phyloP scores from a whole-genome alignment of 208 protist species.

The Trypanosoma conorhini region DNA sequence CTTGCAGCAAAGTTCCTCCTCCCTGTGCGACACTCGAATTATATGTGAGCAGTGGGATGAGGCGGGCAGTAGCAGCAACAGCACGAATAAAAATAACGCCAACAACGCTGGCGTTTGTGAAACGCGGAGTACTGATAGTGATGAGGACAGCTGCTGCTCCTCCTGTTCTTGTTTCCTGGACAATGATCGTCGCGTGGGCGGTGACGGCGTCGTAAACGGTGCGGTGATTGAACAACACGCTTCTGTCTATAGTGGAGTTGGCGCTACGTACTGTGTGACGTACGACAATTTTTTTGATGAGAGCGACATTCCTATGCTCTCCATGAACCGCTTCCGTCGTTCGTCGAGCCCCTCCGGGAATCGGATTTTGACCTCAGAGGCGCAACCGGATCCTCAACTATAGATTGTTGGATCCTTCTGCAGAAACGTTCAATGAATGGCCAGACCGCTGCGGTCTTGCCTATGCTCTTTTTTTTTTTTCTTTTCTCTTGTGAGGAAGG shows the following conservation, averaged over 20 bases:
- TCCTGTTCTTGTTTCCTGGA: conserved; percentile 10
- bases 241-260: not conserved
- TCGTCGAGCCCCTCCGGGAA: conserved; percentile 4
- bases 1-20: not conserved
- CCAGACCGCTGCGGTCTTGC: not conserved
- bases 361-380: not conserved
- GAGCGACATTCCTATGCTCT: conserved; percentile 49
- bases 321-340: conserved; percentile 43
- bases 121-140: too few relatives aligned
- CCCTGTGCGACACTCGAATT: not conserved
- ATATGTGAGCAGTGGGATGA: conserved; percentile 7
- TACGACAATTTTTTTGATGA: conserved; percentile 33
- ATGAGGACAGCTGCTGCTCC: conserved; percentile 19
- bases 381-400: not conserved
- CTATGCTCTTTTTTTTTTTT: conserved; percentile 9
- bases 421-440: not conserved
- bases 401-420: not conserved
- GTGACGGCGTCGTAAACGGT: not conserved
- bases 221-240: not conserved
- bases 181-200: not conserved
- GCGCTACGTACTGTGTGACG: not conserved
- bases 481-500: conserved; percentile 8
- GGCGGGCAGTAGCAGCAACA: not conserved
- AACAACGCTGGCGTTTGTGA: too few relatives aligned
- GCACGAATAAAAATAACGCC: not conserved